Percentiles rank a stretch among this genome's conserved stretches.
phyloP scores from a whole-genome alignment of 345 rosid genomes.

The Populus pruinosa region DNA sequence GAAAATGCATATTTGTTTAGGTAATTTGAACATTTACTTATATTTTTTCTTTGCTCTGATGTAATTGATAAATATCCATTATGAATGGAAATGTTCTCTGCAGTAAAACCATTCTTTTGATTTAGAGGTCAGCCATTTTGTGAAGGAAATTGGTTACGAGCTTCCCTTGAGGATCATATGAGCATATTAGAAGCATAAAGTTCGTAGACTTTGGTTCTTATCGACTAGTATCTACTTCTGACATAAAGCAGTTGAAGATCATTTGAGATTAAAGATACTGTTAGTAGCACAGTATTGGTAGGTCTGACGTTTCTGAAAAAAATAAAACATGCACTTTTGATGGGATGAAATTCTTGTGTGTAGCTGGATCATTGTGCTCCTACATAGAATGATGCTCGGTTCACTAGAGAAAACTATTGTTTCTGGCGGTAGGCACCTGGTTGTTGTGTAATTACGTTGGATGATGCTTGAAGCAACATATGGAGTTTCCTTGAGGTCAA shows the following conservation, averaged over 20 bases:
- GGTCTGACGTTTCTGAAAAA: background rate
- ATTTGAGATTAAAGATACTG: too few species aligned
- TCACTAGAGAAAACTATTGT: background rate
- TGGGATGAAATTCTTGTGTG: background rate
- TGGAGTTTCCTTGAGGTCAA: background rate
- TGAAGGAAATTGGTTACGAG: background rate
- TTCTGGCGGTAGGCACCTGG: background rate
- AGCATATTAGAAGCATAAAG: background rate
- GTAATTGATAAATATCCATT: background rate
- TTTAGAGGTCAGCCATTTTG: background rate
- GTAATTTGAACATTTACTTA: background rate
- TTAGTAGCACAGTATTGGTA: background rate
- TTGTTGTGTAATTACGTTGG: too few species aligned
- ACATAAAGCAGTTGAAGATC: background rate
- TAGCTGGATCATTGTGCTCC: background rate
- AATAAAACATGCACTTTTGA: background rate
- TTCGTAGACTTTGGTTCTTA: background rate
- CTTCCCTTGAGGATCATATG: background rate
- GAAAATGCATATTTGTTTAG: background rate
- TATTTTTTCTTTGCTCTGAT: background rate
- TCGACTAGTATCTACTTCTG: background rate
- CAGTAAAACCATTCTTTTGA: background rate
- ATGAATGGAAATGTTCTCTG: background rate
- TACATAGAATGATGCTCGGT: background rate
- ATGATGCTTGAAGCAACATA: background rate